phyloP scores from a whole-genome alignment of 495 filamentous ascomycete species.

The Lophiostoma macrostomum region DNA sequence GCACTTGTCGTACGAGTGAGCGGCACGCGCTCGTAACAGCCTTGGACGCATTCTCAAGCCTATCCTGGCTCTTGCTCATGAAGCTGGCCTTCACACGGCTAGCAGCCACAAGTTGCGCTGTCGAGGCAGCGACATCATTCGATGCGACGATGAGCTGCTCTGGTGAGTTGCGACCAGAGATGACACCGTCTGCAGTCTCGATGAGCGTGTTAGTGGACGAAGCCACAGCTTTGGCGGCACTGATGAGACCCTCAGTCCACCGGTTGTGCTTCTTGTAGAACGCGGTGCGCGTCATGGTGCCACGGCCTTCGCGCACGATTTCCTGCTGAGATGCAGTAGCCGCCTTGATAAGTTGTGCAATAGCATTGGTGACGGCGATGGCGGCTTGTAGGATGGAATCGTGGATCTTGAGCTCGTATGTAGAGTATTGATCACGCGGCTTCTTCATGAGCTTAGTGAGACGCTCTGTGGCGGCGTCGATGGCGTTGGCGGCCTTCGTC shows the following conservation, averaged over 20 bases:
- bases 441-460: conserved; percentile 90
- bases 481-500: conserved; percentile 90
- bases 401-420: conserved; percentile 91
- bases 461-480: conserved; percentile 84
- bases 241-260: conserved; percentile 97
- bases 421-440: conserved; percentile 89
- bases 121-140: conserved; percentile 93
- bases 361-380: conserved; percentile 92
- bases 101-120: conserved; percentile 93
- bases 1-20: conserved; percentile 85
- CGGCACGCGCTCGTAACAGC: conserved; percentile 87
- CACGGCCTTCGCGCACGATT: conserved; percentile 93
- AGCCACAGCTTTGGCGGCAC: conserved; percentile 93
- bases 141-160: conserved; percentile 97
- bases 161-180: conserved; percentile 83
- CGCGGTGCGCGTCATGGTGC: conserved; percentile 80
- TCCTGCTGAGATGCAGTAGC: conserved; percentile 92
- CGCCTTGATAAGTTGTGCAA: conserved; percentile 92
- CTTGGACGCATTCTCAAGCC: conserved; percentile 85
- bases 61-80: conserved; percentile 94
- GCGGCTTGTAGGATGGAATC: conserved; percentile 92
- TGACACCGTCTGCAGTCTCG: conserved; percentile 94
- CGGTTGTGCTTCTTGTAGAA: conserved; percentile 99
- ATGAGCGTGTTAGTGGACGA: conserved; percentile 89
- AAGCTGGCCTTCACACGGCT: conserved; percentile 95